Percentiles rank a stretch among this genome's conserved stretches.
These are phyloP conservation scores for Halophytophthora polymorphica DNA, from an alignment of 352 stramenopile species.

Conservation along the genomic window DNA sequence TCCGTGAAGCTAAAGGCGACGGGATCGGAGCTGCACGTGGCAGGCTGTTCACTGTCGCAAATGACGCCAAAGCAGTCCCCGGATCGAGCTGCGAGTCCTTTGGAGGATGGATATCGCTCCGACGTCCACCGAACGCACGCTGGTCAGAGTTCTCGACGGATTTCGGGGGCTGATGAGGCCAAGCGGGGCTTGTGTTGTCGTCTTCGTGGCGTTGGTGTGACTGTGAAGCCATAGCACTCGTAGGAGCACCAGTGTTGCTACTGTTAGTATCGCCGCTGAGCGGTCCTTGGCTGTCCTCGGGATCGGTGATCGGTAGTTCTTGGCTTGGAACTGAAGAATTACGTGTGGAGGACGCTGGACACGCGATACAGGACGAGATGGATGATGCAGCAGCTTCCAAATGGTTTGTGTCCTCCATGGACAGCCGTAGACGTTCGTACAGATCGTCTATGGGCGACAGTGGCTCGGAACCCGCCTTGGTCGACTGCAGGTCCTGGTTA, in stretches of 20 bases:
- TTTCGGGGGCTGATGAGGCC: too few relatives aligned
- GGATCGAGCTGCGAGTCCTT: too few relatives aligned
- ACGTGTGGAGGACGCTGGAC: conserved; percentile 5
- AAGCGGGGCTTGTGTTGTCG: too few relatives aligned
- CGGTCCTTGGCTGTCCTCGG: conserved; percentile 2
- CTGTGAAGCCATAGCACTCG: too few relatives aligned
- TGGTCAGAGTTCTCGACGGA: too few relatives aligned
- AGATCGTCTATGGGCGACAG: conserved; percentile 9
- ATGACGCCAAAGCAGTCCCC: too few relatives aligned
- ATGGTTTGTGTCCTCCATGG: conserved; percentile 19
- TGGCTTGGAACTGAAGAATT: neutral
- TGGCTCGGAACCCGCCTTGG: conserved; percentile 5
- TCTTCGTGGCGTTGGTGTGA: too few relatives aligned
- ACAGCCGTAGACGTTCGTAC: conserved; percentile 25
- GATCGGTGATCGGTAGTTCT: conserved; percentile 15
- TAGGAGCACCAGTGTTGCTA: neutral
- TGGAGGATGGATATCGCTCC: too few relatives aligned
- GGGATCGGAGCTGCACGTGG: too few relatives aligned
- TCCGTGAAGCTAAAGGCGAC: neutral
- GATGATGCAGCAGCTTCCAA: conserved; percentile 6
- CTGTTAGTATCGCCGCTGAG: conserved; percentile 7
- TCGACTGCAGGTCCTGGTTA: conserved; percentile 3
- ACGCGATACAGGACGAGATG: conserved; percentile 8
- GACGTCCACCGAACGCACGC: too few relatives aligned
- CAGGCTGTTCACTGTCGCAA: too few relatives aligned